Evolutionary conservation across 768 basidiomycete species (phyloP).

Genomic region (Leccinum uliginosum): DNA sequence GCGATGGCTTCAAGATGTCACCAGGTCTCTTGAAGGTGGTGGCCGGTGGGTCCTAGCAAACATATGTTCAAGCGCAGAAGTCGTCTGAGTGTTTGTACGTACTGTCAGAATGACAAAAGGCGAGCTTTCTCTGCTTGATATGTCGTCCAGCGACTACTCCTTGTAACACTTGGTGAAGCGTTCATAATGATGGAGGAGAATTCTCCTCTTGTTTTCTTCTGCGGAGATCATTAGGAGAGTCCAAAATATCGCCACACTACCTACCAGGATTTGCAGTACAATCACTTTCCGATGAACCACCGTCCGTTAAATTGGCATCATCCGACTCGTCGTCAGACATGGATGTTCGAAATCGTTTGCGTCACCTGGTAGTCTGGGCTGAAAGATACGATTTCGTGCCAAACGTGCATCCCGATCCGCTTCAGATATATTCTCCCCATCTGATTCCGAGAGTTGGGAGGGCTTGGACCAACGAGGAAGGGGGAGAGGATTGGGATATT

Average conservation of each 20-base stretch:
- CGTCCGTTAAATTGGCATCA: conserved; percentile 62
- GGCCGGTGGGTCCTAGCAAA: conserved; percentile 10
- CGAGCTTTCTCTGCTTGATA: conserved; percentile 43
- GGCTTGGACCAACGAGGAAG: conserved; percentile 22
- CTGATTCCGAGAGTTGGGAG: conserved; percentile 54
- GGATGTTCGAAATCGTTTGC: conserved; percentile 42
- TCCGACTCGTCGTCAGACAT: conserved; percentile 79
- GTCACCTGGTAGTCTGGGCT: conserved; percentile 20
- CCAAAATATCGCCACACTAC: background rate
- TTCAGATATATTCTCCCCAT: conserved; percentile 57
- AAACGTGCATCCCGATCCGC: conserved; percentile 67
- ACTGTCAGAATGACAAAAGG: conserved; percentile 47
- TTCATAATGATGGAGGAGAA: conserved; percentile 44
- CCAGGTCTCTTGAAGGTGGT: conserved; percentile 7
- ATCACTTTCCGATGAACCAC: conserved; percentile 33
- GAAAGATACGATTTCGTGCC: conserved; percentile 59
- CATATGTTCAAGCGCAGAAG: background rate
- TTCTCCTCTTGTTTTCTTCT: conserved; percentile 17
- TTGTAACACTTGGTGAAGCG: conserved; percentile 46
- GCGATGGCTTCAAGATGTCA: background rate
- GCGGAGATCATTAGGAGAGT: conserved; percentile 9
- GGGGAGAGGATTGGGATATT: conserved; percentile 4
- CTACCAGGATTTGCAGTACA: conserved; percentile 38
- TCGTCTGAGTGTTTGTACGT: conserved; percentile 7
- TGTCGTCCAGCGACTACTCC: conserved; percentile 29